These are phyloP conservation scores for Globisporangium solare DNA, from an alignment of 352 stramenopile species.

Conservation along the genomic window DNA sequence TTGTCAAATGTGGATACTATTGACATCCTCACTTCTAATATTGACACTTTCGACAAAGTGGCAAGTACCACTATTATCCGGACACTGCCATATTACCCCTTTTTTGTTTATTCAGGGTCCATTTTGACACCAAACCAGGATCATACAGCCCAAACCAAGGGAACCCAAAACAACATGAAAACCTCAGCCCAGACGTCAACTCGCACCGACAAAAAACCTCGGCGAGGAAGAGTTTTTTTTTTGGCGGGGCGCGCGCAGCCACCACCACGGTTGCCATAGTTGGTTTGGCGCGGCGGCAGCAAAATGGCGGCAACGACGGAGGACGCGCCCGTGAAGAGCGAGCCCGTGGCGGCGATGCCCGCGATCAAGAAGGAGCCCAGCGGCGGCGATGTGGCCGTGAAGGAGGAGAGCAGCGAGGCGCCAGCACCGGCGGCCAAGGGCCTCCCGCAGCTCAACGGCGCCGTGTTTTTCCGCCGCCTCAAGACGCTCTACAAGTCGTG, in stretches of 20 bases:
- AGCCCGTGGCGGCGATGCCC: constrained; percentile 2
- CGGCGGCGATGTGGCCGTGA: constrained; percentile 19
- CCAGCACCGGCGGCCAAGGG: constrained; percentile 9
- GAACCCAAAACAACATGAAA: too few species aligned
- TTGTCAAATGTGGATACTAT: too few species aligned
- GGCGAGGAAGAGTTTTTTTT: constrained; percentile 5
- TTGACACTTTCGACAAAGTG: too few species aligned
- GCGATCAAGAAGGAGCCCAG: constrained; percentile 28
- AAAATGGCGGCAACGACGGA: constrained; percentile 23
- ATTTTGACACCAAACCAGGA: too few species aligned
- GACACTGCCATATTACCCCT: background rate
- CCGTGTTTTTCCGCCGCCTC: constrained; percentile 81
- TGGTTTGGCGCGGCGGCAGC: constrained; percentile 3
- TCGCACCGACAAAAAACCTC: constrained; percentile 14
- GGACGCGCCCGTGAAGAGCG: constrained; percentile 15
- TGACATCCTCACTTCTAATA: too few species aligned
- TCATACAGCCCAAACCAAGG: too few species aligned
- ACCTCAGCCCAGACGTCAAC: background rate
- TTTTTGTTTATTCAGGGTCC: too few species aligned
- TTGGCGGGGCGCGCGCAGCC: background rate
- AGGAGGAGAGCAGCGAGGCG: constrained; percentile 21
- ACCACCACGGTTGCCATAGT: constrained; percentile 1
- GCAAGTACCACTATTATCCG: background rate
- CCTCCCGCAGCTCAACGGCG: constrained; percentile 46
- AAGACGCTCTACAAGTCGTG: constrained; percentile 68